Evolutionary conservation across 345 rosid genomes (phyloP).

Genomic region (Ricinus communis): DNA sequence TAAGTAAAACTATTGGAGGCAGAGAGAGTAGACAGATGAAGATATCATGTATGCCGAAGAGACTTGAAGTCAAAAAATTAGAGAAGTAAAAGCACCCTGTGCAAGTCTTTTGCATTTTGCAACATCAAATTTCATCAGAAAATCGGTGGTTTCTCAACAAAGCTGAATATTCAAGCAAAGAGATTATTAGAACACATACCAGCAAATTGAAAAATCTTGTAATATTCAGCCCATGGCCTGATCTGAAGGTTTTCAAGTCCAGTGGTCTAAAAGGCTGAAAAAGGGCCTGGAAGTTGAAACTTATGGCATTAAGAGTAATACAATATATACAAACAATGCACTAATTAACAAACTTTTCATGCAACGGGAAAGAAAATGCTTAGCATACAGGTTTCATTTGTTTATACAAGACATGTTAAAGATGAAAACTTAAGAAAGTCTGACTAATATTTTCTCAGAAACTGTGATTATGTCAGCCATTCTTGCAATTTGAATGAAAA

Average conservation of each 20-base stretch:
- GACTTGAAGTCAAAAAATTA: not conserved
- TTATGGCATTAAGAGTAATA: not conserved
- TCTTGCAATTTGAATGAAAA: not conserved
- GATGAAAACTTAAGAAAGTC: not conserved
- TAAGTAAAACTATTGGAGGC: not conserved
- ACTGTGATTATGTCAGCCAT: not conserved
- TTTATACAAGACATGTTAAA: not conserved
- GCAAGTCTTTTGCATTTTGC: not conserved
- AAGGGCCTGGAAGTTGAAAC: conserved; percentile 24
- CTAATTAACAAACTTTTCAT: not conserved
- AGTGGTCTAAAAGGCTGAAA: conserved; percentile 22
- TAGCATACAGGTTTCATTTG: not conserved
- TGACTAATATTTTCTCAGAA: not conserved
- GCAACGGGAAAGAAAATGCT: too few relatives aligned
- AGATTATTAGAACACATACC: conserved; percentile 31
- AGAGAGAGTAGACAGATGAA: not conserved
- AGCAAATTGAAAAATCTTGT: conserved; percentile 23
- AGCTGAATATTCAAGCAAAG: conserved; percentile 2
- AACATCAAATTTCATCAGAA: not conserved
- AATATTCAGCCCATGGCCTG: conserved; percentile 15
- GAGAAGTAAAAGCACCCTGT: not conserved
- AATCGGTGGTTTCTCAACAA: not conserved
- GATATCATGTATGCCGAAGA: not conserved
- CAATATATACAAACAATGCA: not conserved
- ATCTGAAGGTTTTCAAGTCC: conserved; percentile 16